phyloP scores from a whole-genome alignment of 306 rosid genomes.

The Oxytropis ochrocephala region DNA sequence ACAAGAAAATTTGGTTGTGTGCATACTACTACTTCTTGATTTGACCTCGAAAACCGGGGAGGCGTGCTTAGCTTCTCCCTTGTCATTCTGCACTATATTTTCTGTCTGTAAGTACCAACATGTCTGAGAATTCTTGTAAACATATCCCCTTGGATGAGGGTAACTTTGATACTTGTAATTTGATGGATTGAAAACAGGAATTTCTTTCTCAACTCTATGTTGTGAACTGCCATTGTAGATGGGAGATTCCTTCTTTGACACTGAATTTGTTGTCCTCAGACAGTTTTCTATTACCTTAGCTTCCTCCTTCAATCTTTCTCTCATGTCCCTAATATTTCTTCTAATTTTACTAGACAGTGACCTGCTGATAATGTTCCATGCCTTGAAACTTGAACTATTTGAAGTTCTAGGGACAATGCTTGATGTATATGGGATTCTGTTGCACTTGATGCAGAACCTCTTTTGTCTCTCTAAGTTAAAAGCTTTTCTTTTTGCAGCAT shows the following conservation, averaged over 20 bases:
- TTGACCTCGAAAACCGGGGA: conserved; percentile 62
- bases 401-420: conserved; percentile 24
- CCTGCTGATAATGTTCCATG: conserved; percentile 23
- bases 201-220: conserved; percentile 41
- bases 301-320: conserved; percentile 73
- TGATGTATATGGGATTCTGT: conserved; percentile 40
- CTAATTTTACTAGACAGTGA: conserved; percentile 38
- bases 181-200: conserved; percentile 75
- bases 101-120: conserved; percentile 44
- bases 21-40: conserved; percentile 32
- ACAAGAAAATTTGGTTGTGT: conserved; percentile 46
- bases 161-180: conserved; percentile 52
- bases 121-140: conserved; percentile 31
- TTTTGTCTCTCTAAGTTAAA: conserved; percentile 56
- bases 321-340: conserved; percentile 42
- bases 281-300: conserved; percentile 79
- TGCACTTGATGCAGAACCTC: conserved; percentile 68
- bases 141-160: conserved; percentile 52
- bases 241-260: conserved; percentile 42
- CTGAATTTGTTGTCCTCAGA: conserved; percentile 39
- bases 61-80: conserved; percentile 27
- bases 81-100: conserved; percentile 23
- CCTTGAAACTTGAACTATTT: conserved; percentile 27
- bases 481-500: conserved; percentile 54
- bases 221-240: conserved; percentile 25